Evolutionary conservation across 306 rosid species (phyloP).

Genomic region (Rosa persica): DNA sequence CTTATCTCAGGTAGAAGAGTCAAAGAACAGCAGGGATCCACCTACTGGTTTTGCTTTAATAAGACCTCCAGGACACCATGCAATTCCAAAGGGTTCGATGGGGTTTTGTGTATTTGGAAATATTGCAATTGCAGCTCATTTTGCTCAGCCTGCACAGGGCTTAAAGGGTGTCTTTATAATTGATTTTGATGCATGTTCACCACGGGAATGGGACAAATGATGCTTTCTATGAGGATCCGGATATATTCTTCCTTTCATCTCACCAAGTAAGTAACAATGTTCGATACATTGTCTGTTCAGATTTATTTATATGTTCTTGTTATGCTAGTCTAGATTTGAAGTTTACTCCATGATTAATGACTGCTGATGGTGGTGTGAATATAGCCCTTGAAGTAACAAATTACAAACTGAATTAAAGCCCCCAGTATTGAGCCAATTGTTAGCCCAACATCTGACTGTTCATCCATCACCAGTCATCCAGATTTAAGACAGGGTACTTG

Average conservation of each 20-base stretch:
- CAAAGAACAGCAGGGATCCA: conserved; percentile 50
- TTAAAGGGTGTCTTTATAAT: conserved; percentile 80
- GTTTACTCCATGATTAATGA: not conserved
- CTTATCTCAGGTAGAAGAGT: conserved; percentile 62
- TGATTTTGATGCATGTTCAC: conserved; percentile 92
- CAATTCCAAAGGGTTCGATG: conserved; percentile 90
- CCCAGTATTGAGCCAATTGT: not conserved
- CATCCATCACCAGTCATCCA: not conserved
- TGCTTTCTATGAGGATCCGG: conserved; percentile 88
- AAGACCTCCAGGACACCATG: conserved; percentile 98
- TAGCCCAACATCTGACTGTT: not conserved
- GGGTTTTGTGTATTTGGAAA: conserved; percentile 93
- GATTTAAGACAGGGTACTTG: not conserved
- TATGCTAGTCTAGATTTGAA: not conserved
- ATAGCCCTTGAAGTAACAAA: not conserved
- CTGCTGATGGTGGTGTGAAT: not conserved
- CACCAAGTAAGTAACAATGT: conserved; percentile 73
- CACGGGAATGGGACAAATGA: conserved; percentile 97
- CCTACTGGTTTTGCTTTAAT: conserved; percentile 91
- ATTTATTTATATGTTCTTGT: not conserved
- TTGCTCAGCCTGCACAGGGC: conserved; percentile 82
- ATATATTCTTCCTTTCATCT: conserved; percentile 84
- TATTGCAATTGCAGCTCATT: conserved; percentile 89
- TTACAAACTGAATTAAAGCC: not conserved
- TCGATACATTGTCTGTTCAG: not conserved